These are phyloP conservation scores for Leccinum boreale DNA, from an alignment of 768 basidiomycete species.

Conservation along the genomic window DNA sequence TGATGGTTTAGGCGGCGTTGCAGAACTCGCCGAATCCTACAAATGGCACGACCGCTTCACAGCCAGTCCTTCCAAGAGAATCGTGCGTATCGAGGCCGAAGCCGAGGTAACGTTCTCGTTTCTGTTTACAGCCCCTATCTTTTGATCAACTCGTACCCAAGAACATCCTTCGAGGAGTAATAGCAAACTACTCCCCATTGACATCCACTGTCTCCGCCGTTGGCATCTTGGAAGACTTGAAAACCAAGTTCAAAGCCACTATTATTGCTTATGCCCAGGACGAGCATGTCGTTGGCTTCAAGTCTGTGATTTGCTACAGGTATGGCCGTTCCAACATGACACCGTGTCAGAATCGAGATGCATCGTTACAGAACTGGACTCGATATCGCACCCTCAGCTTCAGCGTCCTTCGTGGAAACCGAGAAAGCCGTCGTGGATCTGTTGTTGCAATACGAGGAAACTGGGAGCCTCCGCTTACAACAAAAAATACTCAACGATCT, in stretches of 20 bases:
- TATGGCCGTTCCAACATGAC: background rate
- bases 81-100: slow-evolving; percentile 65
- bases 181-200: slow-evolving; percentile 8
- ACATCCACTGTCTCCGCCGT: slow-evolving; percentile 13
- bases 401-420: slow-evolving; percentile 25
- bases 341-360: background rate
- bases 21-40: slow-evolving; percentile 46
- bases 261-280: slow-evolving; percentile 42
- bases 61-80: slow-evolving; percentile 48
- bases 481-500: slow-evolving; percentile 66
- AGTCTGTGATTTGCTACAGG: slow-evolving; percentile 72
- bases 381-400: slow-evolving; percentile 39
- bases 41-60: slow-evolving; percentile 65
- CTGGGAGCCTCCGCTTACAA: slow-evolving; percentile 47
- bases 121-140: background rate
- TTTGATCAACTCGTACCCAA: slow-evolving; percentile 1
- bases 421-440: slow-evolving; percentile 33
- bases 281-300: slow-evolving; percentile 60
- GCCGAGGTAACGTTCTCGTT: slow-evolving; percentile 54
- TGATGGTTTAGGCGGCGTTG: slow-evolving; percentile 58
- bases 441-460: slow-evolving; percentile 34
- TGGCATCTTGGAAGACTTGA: slow-evolving; percentile 29
- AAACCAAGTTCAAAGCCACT: slow-evolving; percentile 30
- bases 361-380: slow-evolving; percentile 53
- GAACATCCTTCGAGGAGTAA: slow-evolving; percentile 22